Evolutionary conservation across 306 rosid species (phyloP).

Genomic region (Pachyrhizus erosus): DNA sequence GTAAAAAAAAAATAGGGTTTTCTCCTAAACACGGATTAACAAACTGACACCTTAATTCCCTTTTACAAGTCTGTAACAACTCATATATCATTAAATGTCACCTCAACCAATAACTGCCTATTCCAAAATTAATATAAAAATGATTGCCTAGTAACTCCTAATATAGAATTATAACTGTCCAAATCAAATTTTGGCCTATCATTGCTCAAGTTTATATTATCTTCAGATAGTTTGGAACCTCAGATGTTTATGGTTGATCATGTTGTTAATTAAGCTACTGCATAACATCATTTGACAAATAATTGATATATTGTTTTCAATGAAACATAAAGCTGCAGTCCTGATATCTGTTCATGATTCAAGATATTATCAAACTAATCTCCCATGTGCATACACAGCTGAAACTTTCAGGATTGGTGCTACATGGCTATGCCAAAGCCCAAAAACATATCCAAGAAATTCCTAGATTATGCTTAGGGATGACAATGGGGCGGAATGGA

Average conservation of each 20-base stretch:
- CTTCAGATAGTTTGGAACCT: background rate
- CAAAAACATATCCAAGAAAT: slow-evolving; percentile 11
- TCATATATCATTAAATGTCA: background rate
- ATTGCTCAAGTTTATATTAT: background rate
- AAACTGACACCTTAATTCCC: background rate
- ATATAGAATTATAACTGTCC: background rate
- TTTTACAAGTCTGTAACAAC: background rate
- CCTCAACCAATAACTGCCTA: background rate
- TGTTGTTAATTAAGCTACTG: slow-evolving; percentile 7
- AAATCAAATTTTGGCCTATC: background rate
- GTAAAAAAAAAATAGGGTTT: background rate
- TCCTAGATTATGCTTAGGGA: slow-evolving; percentile 15
- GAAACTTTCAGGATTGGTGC: background rate
- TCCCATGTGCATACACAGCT: background rate
- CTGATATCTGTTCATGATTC: background rate
- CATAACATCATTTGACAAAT: background rate
- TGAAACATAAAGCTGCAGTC: background rate
- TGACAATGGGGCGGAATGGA: no score
- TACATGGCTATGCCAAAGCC: background rate
- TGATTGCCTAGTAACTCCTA: background rate
- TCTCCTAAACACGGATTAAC: background rate
- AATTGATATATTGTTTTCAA: background rate
- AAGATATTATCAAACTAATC: slow-evolving; percentile 8
- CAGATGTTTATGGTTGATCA: background rate
- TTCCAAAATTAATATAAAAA: background rate